Evolutionary conservation across 495 filamentous ascomycete genomes (phyloP), one percentile per base, ranked within the genome.

Genomic region (Hypoxylon perforatum): DNA sequence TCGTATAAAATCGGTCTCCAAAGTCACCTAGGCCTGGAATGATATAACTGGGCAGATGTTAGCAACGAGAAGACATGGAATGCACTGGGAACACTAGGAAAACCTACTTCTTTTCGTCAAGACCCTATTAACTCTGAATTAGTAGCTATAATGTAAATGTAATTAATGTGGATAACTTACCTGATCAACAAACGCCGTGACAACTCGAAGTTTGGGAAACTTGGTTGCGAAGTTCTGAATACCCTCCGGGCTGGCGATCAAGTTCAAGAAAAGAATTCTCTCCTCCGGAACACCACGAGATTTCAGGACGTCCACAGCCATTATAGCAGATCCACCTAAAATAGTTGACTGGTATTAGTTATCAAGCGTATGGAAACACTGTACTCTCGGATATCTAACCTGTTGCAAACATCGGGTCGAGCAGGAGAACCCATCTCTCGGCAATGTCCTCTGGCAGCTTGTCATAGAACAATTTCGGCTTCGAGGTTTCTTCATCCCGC

Each of bases 361-460:
- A 12, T 35, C 19, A 5, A 39, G 8, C 23, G 76, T 36, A 73
- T 71, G 46, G 38, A 47, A 45, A 17, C 36, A n/a, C 38, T 51
- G 30, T 18, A 36, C 8, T 21, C 15, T 11, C 9, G 22, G 42
- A 15, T 52, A 55, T 41, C 84, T 73, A 77, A 94, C 94, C 95
- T 65, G 95, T 98, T 48, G 95, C 95, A 79, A 99, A 94, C 95
- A 99, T 99, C 2, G 96, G 95, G 75, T 99, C 96, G 30, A 99
- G 82, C n/a, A 99, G 82, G 23, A 99, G 84, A 25, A 97, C 94
- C 92, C 94, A 98, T 76, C 95, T 81, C 10, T 94, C 84, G 9
- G 90, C 87, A 70, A 99, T 97, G 78, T 99, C 95, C 68, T 91
- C 88, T 38, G 96, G 96, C 12, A 99, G 84, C 78, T 99, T 99